Base-by-base conservation (phyloP, 139 green algal genomes). In the Pleodorina starrii region DNA sequence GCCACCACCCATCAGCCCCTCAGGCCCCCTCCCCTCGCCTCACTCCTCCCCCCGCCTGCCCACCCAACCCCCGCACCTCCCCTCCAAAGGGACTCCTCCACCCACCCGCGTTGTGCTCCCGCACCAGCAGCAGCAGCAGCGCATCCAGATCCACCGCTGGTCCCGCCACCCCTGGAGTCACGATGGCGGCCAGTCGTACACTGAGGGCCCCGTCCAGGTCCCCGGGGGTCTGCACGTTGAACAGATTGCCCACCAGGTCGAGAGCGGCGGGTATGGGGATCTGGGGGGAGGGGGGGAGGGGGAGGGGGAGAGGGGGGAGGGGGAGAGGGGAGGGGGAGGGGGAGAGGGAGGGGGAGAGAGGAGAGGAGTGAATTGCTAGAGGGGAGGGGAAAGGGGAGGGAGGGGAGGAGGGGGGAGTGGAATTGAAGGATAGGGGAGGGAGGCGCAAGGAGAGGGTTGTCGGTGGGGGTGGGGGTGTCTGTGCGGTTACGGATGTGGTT, bases 231-330 rank as follows among this genome's bases (percentile, higher is more conserved):
- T 94, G 91, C 12, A 90, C 89, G 87, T 95, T 95, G 91, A 91
- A 94, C 27, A 94, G 42, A 76, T 96, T 96, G 87, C 92, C 93
- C 32, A 96, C 77, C 25, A 94, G 50, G 72, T 96, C 93, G 51
- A 94, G 88, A 5, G 92, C 88, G 6, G 91, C 93, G 6, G 89
- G 86, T 32, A 96, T 89, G 14, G 92, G 91, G 25, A 96, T 46
- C 42, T 43, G 40, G 43, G 90, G 48, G 7, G 46, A 42, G 73
- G 16, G 71, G 71, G 43, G 42, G 73, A 9, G 6, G 38, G 25
- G 32, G 69, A 51, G n/a, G n/a, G n/a, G n/a, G n/a, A n/a, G n/a
- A n/a, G n/a, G n/a, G n/a, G n/a, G n/a, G n/a, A n/a, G n/a, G n/a
- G n/a, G n/a, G n/a, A n/a, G n/a, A n/a, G n/a, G n/a, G n/a, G n/a